Conservation (phyloP, 139 green algal genomes). For the Tetraselmis chui region DNA sequence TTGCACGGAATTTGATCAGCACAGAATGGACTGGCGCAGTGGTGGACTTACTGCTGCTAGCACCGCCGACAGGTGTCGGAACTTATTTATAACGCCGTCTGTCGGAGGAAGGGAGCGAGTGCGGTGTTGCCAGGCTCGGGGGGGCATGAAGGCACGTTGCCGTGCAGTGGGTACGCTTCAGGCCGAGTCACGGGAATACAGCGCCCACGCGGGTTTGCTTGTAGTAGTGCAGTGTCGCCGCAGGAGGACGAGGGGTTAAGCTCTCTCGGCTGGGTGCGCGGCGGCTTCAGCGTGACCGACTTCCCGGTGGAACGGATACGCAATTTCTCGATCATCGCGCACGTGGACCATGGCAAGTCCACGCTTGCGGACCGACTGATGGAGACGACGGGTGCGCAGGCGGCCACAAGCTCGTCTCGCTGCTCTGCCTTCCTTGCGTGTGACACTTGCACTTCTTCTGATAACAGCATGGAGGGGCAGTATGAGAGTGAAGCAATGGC, state of each 20-base stretch:
- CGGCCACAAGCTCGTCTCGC: background rate
- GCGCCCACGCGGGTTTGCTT: background rate
- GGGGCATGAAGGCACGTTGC: too few relatives aligned
- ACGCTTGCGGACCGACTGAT: slow-evolving; percentile 75
- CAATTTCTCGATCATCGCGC: slow-evolving; percentile 83
- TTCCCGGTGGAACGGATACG: slow-evolving; percentile 45
- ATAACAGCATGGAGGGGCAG: background rate
- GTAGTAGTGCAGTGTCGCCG: background rate
- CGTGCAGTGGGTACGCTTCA: too few relatives aligned
- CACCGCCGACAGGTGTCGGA: too few relatives aligned
- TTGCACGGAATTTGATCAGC: too few relatives aligned
- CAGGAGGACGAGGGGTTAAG: background rate
- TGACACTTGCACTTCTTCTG: background rate
- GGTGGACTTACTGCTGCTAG: too few relatives aligned
- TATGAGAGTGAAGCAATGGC: background rate
- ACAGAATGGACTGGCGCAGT: too few relatives aligned
- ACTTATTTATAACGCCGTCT: too few relatives aligned
- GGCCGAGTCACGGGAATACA: too few relatives aligned
- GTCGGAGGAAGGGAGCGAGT: too few relatives aligned
- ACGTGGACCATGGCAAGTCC: slow-evolving; percentile 85
- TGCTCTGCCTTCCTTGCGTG: background rate
- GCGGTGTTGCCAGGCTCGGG: too few relatives aligned
- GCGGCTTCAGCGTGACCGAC: background rate
- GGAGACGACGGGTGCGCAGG: slow-evolving; percentile 27
- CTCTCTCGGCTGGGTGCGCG: background rate